Base-by-base conservation (phyloP, 306 rosid genomes). In the Acacia confusa region DNA sequence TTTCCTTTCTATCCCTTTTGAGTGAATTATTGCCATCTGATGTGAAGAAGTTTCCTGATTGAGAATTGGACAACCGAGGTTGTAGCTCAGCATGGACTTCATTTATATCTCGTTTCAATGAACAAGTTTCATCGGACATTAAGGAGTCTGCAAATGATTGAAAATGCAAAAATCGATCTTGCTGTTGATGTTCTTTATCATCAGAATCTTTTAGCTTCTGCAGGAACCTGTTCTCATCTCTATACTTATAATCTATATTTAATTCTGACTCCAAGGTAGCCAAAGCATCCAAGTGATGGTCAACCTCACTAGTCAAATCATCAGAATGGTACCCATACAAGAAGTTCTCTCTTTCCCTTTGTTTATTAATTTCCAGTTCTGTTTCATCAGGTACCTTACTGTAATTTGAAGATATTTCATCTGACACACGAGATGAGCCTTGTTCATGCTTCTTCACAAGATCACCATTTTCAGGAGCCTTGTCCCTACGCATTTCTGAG, bases 261-360 rank as follows among this genome's bases (percentile, higher is more conserved):
- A 91, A 15, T 86, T 96, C 98, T 25, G 92, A 91, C 43, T 92
- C 97, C 75, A 96, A 82, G 72, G 87, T 91, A 79, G 91, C 84
- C 76, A 93, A 90, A 64, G 97, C 98, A 86, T 96, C 95, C 92
- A 84, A 63, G 70, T 94, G 94, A 86, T 91, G 91, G 81, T 95
- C 98, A 84, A 91, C 91, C 87, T 94, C 98, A 79, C 98, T 89
- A 60, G 81, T 86, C 70, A 87, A 64, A 74, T 88, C 94, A 83
- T 90, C 97, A 84, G 94, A 96, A 76, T 50, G 89, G 78, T 88
- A 90, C 14, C 88, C 89, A 72, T 86, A 86, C n/a, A 82, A 43
- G 83, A 76, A 83, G 81, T 72, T 83, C 82, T 85, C 87, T 70
- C 78, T 83, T 69, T 88, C 85, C n/a, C 79, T 82, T 75, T 82